A percentile compares a stretch with the other conserved stretches of the same genome.
Conservation (phyloP, 2,329 filamentous ascomycete species). For the Ascochyta fabae region DNA sequence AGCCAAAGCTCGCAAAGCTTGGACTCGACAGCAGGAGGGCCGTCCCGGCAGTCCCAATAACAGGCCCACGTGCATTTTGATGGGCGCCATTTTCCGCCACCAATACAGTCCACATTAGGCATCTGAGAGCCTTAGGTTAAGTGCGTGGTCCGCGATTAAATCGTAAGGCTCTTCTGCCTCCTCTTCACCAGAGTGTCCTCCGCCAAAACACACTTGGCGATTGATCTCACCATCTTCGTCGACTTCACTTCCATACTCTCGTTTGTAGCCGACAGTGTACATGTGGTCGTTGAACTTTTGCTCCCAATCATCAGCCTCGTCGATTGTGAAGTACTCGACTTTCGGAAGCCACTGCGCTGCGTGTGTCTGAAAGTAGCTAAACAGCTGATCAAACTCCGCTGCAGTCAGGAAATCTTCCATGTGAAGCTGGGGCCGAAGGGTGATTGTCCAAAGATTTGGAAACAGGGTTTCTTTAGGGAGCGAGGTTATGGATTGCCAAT, state of each 20-base stretch:
- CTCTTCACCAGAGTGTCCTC: too few species aligned
- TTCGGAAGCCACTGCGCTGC: not conserved
- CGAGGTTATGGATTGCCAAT: not conserved
- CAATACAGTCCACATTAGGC: not conserved
- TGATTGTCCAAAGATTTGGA: not conserved
- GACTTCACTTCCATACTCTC: not conserved
- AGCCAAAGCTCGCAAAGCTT: not conserved
- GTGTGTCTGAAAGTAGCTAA: not conserved
- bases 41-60: not conserved
- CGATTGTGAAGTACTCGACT: conserved; percentile 1
- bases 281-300: not conserved
- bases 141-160: too few species aligned
- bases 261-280: not conserved
- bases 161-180: too few species aligned
- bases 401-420: not conserved
- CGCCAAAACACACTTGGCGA: too few species aligned
- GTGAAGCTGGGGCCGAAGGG: not conserved
- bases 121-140: too few species aligned
- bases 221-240: not conserved
- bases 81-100: not conserved
- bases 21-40: not conserved
- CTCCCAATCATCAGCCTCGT: not conserved
- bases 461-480: not conserved
- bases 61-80: not conserved
- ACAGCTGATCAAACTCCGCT: not conserved